Base-by-base conservation (phyloP, 2,329 filamentous ascomycete species). In the Ophiostoma populinum region DNA sequence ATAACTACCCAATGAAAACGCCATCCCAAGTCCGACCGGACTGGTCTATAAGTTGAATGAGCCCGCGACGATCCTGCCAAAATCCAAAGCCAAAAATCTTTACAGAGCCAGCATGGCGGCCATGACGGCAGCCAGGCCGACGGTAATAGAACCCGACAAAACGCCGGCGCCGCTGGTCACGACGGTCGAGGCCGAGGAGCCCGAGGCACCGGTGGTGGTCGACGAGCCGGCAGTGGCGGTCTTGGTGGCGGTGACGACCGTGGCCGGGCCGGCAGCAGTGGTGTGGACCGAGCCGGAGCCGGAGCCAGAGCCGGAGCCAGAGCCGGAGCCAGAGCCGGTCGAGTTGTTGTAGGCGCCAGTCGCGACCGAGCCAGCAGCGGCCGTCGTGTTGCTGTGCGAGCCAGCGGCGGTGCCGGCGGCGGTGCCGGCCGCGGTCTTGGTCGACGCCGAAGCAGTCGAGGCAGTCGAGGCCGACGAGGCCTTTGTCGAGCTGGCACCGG, bases 71-170 rank as follows among this genome's bases (percentile, higher is more conserved):
- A n/a, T n/a, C n/a, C n/a, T n/a, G n/a, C n/a, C n/a, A 37, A 18
- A 34, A 21, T 11, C 18, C n/a, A 24, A 28, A 25, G 38, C 6
- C 21, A 22, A 31, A 20, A 24, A 7, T 21, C 29, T 43, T 51
- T 49, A 56, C 38, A 55, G 39, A 32, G 48, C 46, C 32, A 55
- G 46, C 25, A 55, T 47, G 16, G 48, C 51, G 11, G 41, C 46
- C 42, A 54, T 44, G 27, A 51, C 41, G 22, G 47, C 51, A 19
- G 44, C 44, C 32, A 54, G 45, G 20, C 47, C 48, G 17, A 47
- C 53, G 4, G 43, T 46, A 18, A 53, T 37, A n/a, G 49, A 52
- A 36, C 47, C 40, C 16, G 45, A 39, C 27, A 47, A 30, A 24
- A 34, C 34, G 3, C 27, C 24, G 26, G 42, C 46, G 20, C 33